These are phyloP conservation scores for Linaria vulgaris DNA, from an alignment of 257 asterid species.

Conservation along the genomic window DNA sequence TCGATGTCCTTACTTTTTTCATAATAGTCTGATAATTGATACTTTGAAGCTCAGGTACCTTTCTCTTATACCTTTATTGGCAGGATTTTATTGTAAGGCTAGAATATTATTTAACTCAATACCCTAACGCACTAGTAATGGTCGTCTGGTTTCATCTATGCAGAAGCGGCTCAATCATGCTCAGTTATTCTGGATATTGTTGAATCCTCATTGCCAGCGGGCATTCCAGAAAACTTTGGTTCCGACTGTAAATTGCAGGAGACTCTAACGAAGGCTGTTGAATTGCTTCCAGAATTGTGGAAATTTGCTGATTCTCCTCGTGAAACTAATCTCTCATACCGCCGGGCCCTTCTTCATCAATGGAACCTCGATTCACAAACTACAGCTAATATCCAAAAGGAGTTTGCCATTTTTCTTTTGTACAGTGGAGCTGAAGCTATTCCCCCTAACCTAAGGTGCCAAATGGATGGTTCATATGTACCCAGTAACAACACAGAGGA, in stretches of 20 bases:
- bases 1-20: neutral
- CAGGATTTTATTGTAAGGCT: too few species aligned
- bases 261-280: constrained; percentile 73
- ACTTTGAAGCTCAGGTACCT: constrained; percentile 13
- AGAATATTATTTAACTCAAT: too few species aligned
- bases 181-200: constrained; percentile 78
- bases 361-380: constrained; percentile 85
- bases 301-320: constrained; percentile 70
- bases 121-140: constrained; percentile 18
- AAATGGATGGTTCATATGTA: constrained; percentile 66
- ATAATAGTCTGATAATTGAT: constrained; percentile 3
- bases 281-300: constrained; percentile 88
- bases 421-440: constrained; percentile 79
- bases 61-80: neutral
- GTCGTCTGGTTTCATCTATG: constrained; percentile 40
- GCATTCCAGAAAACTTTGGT: constrained; percentile 78
- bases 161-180: constrained; percentile 99
- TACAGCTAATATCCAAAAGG: constrained; percentile 72
- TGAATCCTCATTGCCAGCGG: constrained; percentile 83
- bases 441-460: constrained; percentile 75
- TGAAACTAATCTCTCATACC: constrained; percentile 72
- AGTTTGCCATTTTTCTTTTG: constrained; percentile 71
- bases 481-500: constrained; percentile 86
- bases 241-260: constrained; percentile 85
- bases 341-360: constrained; percentile 76